These are phyloP conservation scores for Vinca minor DNA, from an alignment of 257 asterid genomes.

Conservation along the genomic window DNA sequence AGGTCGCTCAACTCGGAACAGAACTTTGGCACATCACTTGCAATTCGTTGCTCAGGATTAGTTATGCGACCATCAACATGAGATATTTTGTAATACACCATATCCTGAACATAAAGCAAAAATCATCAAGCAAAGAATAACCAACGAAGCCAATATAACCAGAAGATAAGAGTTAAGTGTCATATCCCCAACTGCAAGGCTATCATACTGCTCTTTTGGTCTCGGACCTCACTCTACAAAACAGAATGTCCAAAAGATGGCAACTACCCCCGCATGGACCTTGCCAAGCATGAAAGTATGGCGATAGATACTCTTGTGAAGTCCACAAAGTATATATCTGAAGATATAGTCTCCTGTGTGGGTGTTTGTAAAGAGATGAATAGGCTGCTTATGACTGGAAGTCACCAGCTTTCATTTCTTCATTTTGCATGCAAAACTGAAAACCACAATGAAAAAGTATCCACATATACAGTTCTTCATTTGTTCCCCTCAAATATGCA, in stretches of 20 bases:
- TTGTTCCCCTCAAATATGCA: neutral
- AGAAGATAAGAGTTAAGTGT: too few species aligned
- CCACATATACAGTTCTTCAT: neutral
- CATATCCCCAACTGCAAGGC: too few species aligned
- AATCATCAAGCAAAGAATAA: slow-evolving; percentile 14
- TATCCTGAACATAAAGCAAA: slow-evolving; percentile 49
- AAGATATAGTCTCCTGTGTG: neutral
- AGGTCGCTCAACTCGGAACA: slow-evolving; percentile 97
- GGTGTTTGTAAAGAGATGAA: neutral
- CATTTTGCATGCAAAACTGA: too few species aligned
- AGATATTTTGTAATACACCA: slow-evolving; percentile 95
- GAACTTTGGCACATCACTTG: slow-evolving; percentile 94
- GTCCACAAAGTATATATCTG: too few species aligned
- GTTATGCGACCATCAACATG: slow-evolving; percentile 96
- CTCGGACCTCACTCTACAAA: too few species aligned
- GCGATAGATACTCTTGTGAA: too few species aligned
- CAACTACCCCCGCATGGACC: neutral
- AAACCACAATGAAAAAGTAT: neutral
- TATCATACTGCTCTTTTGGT: too few species aligned
- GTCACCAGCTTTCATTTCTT: neutral
- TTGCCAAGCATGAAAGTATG: too few species aligned
- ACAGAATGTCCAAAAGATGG: neutral
- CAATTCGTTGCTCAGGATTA: slow-evolving; percentile 94
- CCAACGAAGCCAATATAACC: too few species aligned
- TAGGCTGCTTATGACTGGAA: neutral